Evolutionary conservation across 192 early-diverging fungal genomes (phyloP).

Genomic region (Backusella sp.): DNA sequence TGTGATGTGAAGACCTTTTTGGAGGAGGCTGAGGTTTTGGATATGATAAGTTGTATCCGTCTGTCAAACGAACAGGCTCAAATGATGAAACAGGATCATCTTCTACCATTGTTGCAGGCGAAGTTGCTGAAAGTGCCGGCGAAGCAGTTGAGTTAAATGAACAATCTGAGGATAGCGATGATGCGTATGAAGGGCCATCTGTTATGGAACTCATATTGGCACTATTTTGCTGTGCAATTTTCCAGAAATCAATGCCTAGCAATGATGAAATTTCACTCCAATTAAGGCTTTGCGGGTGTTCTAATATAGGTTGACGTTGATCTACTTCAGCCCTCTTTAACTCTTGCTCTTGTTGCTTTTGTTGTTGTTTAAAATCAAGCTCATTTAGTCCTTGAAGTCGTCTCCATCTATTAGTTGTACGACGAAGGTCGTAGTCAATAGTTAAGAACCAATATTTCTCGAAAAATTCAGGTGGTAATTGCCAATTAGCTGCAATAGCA

Average conservation of each 20-base stretch:
- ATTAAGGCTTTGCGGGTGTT: background rate
- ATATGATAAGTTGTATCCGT: background rate
- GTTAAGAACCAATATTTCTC: slow-evolving; percentile 35
- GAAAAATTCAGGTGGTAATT: slow-evolving; percentile 37
- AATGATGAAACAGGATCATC: slow-evolving; percentile 1
- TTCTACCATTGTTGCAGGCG: background rate
- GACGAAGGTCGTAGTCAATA: slow-evolving; percentile 25
- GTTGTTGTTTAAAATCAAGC: slow-evolving; percentile 4
- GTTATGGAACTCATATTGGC: background rate
- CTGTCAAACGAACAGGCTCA: slow-evolving; percentile 9
- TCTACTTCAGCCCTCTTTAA: background rate
- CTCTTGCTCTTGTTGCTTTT: background rate
- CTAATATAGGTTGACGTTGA: background rate
- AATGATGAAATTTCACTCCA: background rate
- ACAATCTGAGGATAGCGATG: slow-evolving; percentile 8
- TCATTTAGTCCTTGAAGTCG: slow-evolving; percentile 6
- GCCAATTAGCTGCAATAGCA: slow-evolving; percentile 32
- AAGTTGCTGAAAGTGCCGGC: background rate
- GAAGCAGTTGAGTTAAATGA: background rate
- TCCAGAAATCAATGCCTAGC: slow-evolving; percentile 15
- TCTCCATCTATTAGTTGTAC: slow-evolving; percentile 18
- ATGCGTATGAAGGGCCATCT: slow-evolving; percentile 5
- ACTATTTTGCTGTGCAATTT: slow-evolving; percentile 8
- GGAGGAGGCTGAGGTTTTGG: background rate
- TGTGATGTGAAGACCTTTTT: background rate